Base-by-base conservation (phyloP, 2,329 filamentous ascomycete genomes). In the Penicillium frequentans region DNA sequence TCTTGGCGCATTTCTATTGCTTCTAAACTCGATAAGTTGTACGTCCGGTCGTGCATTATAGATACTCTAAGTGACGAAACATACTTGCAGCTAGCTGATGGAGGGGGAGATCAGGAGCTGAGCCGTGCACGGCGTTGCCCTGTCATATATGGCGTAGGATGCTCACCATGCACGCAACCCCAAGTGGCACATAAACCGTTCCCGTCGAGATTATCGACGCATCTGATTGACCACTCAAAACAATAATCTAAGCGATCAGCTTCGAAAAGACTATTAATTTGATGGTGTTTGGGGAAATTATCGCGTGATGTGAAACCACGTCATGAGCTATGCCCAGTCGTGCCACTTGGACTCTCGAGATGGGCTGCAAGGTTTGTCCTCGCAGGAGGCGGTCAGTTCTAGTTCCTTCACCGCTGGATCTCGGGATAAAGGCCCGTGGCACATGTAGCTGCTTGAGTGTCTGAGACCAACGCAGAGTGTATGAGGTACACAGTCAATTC, bases 331-430 rank as follows among this genome's bases (percentile, higher is more conserved):
- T 27, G 27, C 19, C 13, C 13, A 48, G 37, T 46, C 44, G 43
- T 58, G 51, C 56, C 51, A 58, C 56, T 57, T 46, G 31, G 50
- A 39, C 57, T 59, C 57, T 59, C 52, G 50, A 42, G 35, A 56
- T 52, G 55, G 54, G 53, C 63, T 68, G 64, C 66, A 70, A 67
- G 67, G 66, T 65, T 69, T 69, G 58, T 56, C 60, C 64, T 64
- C 58, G 57, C 63, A 68, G 65, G 62, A 63, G 58, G 68, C 68
- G 68, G 68, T 71, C 67, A 69, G 63, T 54, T 47, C 55, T 31
- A 56, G 57, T 29, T 27, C 55, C 57, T 61, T 61, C 61, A 62
- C 64, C 65, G 62, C 63, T 64, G 60, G 55, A 26, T 60, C 55
- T 56, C 55, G 57, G 56, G 58, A 56, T 7, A 16, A 37, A 57